phyloP scores from a whole-genome alignment of 192 early-diverging fungal genomes.

The Rhizophagus prolifer region DNA sequence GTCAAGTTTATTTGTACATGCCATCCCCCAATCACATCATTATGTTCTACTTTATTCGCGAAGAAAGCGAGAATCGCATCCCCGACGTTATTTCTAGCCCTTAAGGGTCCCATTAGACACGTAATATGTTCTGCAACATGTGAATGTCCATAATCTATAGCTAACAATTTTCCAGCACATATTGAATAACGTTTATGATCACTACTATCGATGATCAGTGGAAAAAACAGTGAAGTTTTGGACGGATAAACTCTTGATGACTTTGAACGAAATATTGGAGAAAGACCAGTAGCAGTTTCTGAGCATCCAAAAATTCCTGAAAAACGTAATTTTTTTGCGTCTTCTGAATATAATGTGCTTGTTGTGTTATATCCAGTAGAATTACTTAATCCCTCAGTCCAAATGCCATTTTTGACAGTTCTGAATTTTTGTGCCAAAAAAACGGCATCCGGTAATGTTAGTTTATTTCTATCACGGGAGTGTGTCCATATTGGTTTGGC shows the following conservation, averaged over 20 bases:
- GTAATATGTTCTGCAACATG: slow-evolving; percentile 26
- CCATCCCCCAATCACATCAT: not conserved
- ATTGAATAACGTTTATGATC: slow-evolving; percentile 3
- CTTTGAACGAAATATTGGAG: slow-evolving; percentile 3
- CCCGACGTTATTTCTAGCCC: not conserved
- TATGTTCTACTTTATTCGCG: not conserved
- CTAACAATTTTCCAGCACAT: slow-evolving; percentile 10
- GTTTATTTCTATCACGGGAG: not conserved
- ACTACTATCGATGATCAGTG: slow-evolving; percentile 5
- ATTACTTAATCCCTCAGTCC: slow-evolving; percentile 8
- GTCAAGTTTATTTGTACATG: slow-evolving; percentile 15
- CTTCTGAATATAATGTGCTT: not conserved
- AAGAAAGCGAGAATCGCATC: slow-evolving; percentile 17
- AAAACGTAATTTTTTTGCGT: slow-evolving; percentile 16
- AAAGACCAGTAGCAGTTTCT: not conserved
- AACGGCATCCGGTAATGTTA: slow-evolving; percentile 25
- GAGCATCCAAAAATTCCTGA: slow-evolving; percentile 2
- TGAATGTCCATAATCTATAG: slow-evolving; percentile 14
- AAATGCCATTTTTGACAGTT: slow-evolving; percentile 14
- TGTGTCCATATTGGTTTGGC: slow-evolving; percentile 27
- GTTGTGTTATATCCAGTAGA: not conserved
- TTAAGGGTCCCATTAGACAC: slow-evolving; percentile 16
- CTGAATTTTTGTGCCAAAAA: slow-evolving; percentile 27
- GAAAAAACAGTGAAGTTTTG: slow-evolving; percentile 20
- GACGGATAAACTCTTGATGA: not conserved